Base-by-base conservation (phyloP, 768 basidiomycete genomes). In the Tulasnella calospora region DNA sequence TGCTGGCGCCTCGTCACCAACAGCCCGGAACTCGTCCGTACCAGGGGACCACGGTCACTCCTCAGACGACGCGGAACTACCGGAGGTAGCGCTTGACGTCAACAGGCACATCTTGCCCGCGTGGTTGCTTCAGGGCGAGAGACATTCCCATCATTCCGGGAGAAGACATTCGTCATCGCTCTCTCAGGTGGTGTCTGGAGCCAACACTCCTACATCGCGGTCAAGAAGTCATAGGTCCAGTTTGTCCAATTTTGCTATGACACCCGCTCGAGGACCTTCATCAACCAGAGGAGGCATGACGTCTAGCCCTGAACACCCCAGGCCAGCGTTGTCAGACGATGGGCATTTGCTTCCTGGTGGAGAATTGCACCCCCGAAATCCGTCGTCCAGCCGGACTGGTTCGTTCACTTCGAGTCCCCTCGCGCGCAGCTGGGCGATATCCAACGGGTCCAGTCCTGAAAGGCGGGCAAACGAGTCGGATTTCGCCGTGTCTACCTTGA, bases 51-150 rank as follows among this genome's bases (percentile, higher is more conserved):
- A 86, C 33, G 61, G 61, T 17, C 61, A 67, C 61, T 41, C 80
- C 15, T 78, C 81, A 2, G 90, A 89, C 74, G 92, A 92, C 81
- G 89, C 93, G 23, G 97, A 99, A 84, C 87, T 98, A 82, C 98
- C 98, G 0, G 97, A 99, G 84, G 98, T 99, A 19, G 90, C 90
- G 9, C 88, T 99, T 71, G 96, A 96, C 81, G 91, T 90, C 80
- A 93, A 99, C 83, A 89, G 93, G n/a, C 98, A 99, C 84, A 98
- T 99, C 79, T 91, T 99, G 71, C 97, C 98, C 5, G 90, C 95
- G 80, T 98, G 95, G 93, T 86, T 98, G 85, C 87, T 98, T 69
- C 87, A 87, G 41, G 87, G 81, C 55, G 72, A 77, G 17, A 19
- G 51, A 61, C 75, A 76, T 51, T 76, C 75, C 0, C 75, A 78